Base-by-base conservation (phyloP, 306 rosid species). In the Carpinus fangiana region DNA sequence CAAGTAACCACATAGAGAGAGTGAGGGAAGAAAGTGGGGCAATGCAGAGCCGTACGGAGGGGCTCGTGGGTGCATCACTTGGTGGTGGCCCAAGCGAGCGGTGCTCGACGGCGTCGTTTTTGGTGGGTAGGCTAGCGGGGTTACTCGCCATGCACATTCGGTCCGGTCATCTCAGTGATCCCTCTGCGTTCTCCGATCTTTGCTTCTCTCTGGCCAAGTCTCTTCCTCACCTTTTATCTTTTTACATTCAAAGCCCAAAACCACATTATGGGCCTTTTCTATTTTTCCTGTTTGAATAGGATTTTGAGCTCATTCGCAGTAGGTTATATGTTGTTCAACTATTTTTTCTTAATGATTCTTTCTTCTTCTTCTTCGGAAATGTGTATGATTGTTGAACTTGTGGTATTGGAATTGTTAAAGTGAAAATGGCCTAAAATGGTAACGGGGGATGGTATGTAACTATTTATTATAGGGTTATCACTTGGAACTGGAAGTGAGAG, bases 161-260 rank as follows among this genome's bases (percentile, higher is more conserved):
- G 11, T 34, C 70, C 4, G 47, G 70, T 34, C 70, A 64, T 3
- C 47, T 31, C 70, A 16, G 46, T 34, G 47, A 64, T 38, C 70
- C 70, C 4, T 64, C 70, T 34, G 16, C 6, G 12, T 17, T 64
- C 46, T 64, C 70, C 46, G 70, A 64, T 64, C 47, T 64, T 64
- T 64, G 70, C 47, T 64, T 64, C 70, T 31, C n/a, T 17, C 47
- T 64, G 12, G 70, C 70, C 70, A 64, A 45, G 70, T 64, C 43
- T 34, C 70, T 64, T 34, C 70, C 20, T 10, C 70, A 3, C 20
- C 47, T 34, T 64, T 34, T 64, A 11, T 6, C 3, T 31, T 62
- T 14, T 14, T 64, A 17, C 47, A 16, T 64, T 16, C 70, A 16
- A 64, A 64, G 1, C 12, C 46, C 70, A 64, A 26, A 61, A 28